phyloP scores from a whole-genome alignment of 2,329 filamentous ascomycete genomes.

The Fusarium sp. region DNA sequence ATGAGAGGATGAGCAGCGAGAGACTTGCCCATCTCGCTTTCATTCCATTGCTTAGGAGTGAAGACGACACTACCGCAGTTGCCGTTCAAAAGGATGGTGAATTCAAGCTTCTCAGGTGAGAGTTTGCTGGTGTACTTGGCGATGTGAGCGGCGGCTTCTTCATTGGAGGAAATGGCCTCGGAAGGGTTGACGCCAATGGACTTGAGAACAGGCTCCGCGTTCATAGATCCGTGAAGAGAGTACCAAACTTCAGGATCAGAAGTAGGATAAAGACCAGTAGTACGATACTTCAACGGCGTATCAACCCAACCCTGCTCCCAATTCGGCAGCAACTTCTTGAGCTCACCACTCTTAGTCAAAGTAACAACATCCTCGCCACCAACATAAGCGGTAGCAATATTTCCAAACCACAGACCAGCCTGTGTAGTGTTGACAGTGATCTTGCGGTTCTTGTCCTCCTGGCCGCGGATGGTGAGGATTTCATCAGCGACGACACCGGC shows the following conservation, averaged over 20 bases:
- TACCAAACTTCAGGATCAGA: slow-evolving; percentile 59
- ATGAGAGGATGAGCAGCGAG: slow-evolving; percentile 15
- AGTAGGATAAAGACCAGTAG: slow-evolving; percentile 58
- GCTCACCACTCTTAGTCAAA: neutral
- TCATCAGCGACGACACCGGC: slow-evolving; percentile 18
- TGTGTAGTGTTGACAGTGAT: slow-evolving; percentile 19
- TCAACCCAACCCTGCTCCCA: slow-evolving; percentile 27
- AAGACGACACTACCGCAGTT: slow-evolving; percentile 19
- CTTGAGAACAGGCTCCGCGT: slow-evolving; percentile 57
- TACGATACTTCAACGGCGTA: slow-evolving; percentile 22
- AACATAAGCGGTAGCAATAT: slow-evolving; percentile 19
- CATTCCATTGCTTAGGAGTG: slow-evolving; percentile 25
- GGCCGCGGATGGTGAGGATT: slow-evolving; percentile 8
- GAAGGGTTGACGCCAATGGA: slow-evolving; percentile 55
- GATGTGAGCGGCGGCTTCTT: slow-evolving; percentile 41
- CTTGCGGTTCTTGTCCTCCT: neutral
- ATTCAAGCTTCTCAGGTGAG: slow-evolving; percentile 35
- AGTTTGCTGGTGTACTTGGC: slow-evolving; percentile 34
- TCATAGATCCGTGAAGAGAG: slow-evolving; percentile 62
- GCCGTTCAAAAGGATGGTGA: slow-evolving; percentile 7
- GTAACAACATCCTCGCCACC: neutral
- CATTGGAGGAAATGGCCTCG: slow-evolving; percentile 31
- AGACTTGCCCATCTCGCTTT: slow-evolving; percentile 24
- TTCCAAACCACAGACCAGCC: slow-evolving; percentile 14
- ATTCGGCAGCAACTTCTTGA: neutral